Evolutionary conservation across 179 eudicot genomes (phyloP).

Genomic region (Gypsophila paniculata): DNA sequence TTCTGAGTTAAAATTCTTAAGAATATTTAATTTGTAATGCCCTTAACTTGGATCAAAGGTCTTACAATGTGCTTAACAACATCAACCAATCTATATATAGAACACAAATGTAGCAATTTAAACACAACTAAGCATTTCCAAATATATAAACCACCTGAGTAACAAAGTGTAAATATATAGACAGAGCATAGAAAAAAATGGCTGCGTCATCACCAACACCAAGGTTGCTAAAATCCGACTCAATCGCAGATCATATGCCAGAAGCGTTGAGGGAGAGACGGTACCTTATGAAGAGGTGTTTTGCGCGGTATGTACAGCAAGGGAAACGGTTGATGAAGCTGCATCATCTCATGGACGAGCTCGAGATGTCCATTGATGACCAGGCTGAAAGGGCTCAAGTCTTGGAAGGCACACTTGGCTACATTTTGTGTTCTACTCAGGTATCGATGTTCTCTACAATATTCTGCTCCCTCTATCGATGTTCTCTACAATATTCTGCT

Average conservation of each 20-base stretch:
- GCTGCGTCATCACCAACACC: slow-evolving; percentile 39
- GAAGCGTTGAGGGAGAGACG: slow-evolving; percentile 62
- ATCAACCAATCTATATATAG: slow-evolving; percentile 29
- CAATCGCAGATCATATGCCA: slow-evolving; percentile 64
- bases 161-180: background rate
- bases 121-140: slow-evolving; percentile 8
- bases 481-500: background rate
- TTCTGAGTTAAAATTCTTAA: slow-evolving; percentile 33
- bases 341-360: slow-evolving; percentile 60
- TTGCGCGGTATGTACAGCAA: slow-evolving; percentile 49
- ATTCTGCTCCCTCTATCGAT: background rate
- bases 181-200: slow-evolving; percentile 26
- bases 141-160: background rate
- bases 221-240: slow-evolving; percentile 43
- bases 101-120: background rate
- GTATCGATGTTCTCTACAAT: slow-evolving; percentile 22
- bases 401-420: slow-evolving; percentile 73
- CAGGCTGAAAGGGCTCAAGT: slow-evolving; percentile 60
- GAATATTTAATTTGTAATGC: slow-evolving; percentile 25
- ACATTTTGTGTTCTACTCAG: slow-evolving; percentile 69
- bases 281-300: slow-evolving; percentile 70
- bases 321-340: slow-evolving; percentile 81
- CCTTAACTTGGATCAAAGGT: slow-evolving; percentile 19
- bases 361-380: slow-evolving; percentile 65
- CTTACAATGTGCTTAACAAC: background rate